These are phyloP conservation scores for Avena insularis DNA, from an alignment of 176 grass and related monocot species.

Conservation along the genomic window DNA sequence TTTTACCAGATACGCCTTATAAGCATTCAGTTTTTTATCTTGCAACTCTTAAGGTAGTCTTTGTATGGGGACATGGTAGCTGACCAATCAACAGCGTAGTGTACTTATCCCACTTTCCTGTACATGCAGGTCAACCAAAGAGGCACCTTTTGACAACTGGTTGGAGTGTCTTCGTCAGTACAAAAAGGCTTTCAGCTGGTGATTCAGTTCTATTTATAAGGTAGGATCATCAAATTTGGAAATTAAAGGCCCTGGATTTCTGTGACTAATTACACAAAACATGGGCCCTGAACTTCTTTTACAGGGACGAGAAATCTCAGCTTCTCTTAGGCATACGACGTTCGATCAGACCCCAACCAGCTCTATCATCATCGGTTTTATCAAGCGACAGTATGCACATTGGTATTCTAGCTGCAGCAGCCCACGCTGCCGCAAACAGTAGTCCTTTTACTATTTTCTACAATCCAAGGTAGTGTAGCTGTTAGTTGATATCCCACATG, in stretches of 20 bases:
- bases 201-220: conserved; percentile 98
- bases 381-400: conserved; percentile 99
- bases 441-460: conserved; percentile 97
- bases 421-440: conserved; percentile 90
- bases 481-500: conserved; percentile 22
- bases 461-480: conserved; percentile 82
- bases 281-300: conserved; percentile 43
- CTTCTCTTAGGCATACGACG: conserved; percentile 89
- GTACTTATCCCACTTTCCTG: conserved; percentile 29
- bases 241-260: conserved; percentile 26
- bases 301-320: conserved; percentile 96
- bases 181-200: conserved; percentile 87
- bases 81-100: conserved; percentile 32
- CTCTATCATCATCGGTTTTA: conserved; percentile 95
- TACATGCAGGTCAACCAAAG: conserved; percentile 94
- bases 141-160: conserved; percentile 96
- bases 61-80: conserved; percentile 17
- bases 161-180: conserved; percentile 97
- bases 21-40: conserved; percentile 13
- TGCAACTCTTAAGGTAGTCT: conserved; percentile 10
- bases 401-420: conserved; percentile 95
- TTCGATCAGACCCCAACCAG: conserved; percentile 84
- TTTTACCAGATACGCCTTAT: neutral
- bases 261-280: conserved; percentile 25
- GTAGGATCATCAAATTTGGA: conserved; percentile 44